Evolutionary conservation across 805 yeast species (phyloP).

Genomic region (Candida caryicola): DNA sequence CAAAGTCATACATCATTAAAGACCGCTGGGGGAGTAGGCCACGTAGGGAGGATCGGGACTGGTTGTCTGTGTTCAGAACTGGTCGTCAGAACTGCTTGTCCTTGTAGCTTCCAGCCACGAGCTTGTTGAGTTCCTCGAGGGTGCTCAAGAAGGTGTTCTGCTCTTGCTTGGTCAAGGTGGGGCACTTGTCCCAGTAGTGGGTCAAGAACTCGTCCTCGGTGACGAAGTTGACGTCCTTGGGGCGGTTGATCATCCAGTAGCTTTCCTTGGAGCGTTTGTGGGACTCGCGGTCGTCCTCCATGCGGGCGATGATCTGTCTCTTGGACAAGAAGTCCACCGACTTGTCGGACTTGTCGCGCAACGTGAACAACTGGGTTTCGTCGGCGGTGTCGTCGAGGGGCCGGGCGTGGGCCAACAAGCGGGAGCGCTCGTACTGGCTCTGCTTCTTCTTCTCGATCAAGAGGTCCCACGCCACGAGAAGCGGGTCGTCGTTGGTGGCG

Average conservation of each 20-base stretch:
- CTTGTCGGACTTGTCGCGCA: constrained; percentile 19
- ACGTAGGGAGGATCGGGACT: background rate
- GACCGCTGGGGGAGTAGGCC: background rate
- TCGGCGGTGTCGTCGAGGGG: constrained; percentile 20
- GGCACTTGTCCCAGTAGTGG: constrained; percentile 50
- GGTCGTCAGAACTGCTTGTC: constrained; percentile 33
- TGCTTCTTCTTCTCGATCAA: constrained; percentile 46
- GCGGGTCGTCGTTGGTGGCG: constrained; percentile 23
- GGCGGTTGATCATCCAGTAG: constrained; percentile 66
- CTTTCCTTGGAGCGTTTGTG: constrained; percentile 82
- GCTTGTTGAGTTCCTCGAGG: constrained; percentile 52
- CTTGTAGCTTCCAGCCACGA: constrained; percentile 53
- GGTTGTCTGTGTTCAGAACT: background rate
- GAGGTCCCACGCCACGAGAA: constrained; percentile 46
- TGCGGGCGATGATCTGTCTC: constrained; percentile 65
- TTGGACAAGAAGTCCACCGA: constrained; percentile 26
- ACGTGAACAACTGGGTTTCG: constrained; percentile 28
- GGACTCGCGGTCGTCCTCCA: constrained; percentile 92
- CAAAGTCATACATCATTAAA: background rate
- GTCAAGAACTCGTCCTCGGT: constrained; percentile 37
- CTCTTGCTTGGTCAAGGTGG: constrained; percentile 47
- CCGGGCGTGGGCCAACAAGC: constrained; percentile 34
- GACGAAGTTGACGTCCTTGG: constrained; percentile 30
- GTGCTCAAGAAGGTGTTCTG: constrained; percentile 39
- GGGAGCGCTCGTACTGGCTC: constrained; percentile 48